A percentile compares a stretch with the other conserved stretches of the same genome.
Evolutionary conservation across 2,329 filamentous ascomycete genomes (phyloP).

Genomic region (Sclerotinia nivalis): DNA sequence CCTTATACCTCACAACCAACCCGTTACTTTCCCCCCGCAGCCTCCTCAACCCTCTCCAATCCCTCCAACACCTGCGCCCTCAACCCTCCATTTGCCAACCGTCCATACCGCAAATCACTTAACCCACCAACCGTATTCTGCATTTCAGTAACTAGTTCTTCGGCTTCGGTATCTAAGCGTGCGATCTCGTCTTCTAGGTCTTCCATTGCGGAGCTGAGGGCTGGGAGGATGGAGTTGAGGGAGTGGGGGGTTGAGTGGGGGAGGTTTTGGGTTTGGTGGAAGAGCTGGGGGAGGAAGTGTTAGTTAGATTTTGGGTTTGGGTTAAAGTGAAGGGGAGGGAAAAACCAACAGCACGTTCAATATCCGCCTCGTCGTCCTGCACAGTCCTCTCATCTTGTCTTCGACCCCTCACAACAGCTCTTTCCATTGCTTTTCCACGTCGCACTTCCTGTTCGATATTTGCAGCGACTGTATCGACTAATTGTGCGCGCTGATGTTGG

Average conservation of each 20-base stretch:
- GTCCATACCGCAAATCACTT: constrained; percentile 81
- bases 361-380: constrained; percentile 62
- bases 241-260: constrained; percentile 58
- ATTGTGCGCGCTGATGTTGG: constrained; percentile 68
- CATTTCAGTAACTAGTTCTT: constrained; percentile 59
- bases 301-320: not conserved
- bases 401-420: constrained; percentile 56
- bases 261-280: constrained; percentile 37
- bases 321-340: no score
- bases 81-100: constrained; percentile 64
- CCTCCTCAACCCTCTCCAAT: constrained; percentile 58
- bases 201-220: constrained; percentile 65
- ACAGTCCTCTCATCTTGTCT: constrained; percentile 56
- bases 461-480: constrained; percentile 65
- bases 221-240: constrained; percentile 63
- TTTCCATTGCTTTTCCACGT: constrained; percentile 58
- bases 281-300: constrained; percentile 7
- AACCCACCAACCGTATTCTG: constrained; percentile 68
- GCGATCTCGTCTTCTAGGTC: constrained; percentile 69
- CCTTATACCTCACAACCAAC: not conserved
- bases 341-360: constrained; percentile 56
- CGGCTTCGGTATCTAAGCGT: constrained; percentile 64
- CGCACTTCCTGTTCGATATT: constrained; percentile 67
- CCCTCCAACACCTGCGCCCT: constrained; percentile 67
- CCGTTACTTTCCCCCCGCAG: not conserved